These are phyloP conservation scores for Pleurozium schreberi DNA, from an alignment of 225 moss, liverwort and hornwort genomes.

Conservation along the genomic window DNA sequence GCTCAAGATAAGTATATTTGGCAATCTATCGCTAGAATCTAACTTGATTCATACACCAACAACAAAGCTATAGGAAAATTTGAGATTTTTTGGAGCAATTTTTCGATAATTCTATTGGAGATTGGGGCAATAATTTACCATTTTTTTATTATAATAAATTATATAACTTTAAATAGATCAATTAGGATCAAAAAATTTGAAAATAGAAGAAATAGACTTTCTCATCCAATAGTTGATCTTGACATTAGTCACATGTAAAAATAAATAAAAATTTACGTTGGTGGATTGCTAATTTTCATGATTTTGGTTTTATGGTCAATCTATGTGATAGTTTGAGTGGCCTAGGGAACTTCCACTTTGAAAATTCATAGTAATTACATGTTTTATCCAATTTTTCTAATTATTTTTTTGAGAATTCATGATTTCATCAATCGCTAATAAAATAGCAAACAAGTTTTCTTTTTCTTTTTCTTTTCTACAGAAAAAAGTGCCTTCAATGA, in stretches of 20 bases:
- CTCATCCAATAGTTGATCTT: fast-evolving
- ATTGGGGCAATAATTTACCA: not conserved
- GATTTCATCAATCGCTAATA: not conserved
- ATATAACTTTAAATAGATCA: not conserved
- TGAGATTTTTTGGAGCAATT: too few relatives aligned
- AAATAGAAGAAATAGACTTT: not conserved
- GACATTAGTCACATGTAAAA: fast-evolving
- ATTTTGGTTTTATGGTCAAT: not conserved
- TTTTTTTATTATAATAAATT: not conserved
- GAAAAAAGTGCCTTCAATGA: too few relatives aligned
- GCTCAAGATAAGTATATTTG: too few relatives aligned
- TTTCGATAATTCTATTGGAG: fast-evolving
- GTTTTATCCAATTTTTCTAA: not conserved
- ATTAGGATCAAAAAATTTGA: not conserved
- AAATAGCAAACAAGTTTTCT: too few relatives aligned
- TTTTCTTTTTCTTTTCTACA: too few relatives aligned
- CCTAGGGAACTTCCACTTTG: not conserved
- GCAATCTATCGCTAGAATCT: fast-evolving
- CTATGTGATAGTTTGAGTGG: fast-evolving
- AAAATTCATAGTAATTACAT: not conserved
- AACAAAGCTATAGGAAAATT: too few relatives aligned
- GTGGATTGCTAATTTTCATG: fast-evolving
- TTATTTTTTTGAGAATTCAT: not conserved
- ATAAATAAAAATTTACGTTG: fast-evolving
- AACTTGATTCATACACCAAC: too few relatives aligned